phyloP scores from a whole-genome alignment of 768 basidiomycete genomes.

The Mycena latifolia region DNA sequence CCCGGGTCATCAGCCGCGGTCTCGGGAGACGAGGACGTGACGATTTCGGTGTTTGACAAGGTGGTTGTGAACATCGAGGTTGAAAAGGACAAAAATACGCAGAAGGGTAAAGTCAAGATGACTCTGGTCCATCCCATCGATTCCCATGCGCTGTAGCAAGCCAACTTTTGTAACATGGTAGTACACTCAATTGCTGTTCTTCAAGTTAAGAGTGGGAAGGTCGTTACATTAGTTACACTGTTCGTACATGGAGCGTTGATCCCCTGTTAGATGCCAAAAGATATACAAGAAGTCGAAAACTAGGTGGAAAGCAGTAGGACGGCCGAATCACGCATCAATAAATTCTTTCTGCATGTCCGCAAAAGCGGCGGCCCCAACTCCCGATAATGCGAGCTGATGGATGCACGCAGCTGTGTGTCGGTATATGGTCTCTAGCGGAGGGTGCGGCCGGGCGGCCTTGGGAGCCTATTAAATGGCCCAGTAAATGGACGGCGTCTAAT shows the following conservation, averaged over 20 bases:
- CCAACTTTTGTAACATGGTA: neutral
- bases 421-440: conserved; percentile 82
- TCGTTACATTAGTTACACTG: conserved; percentile 31
- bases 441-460: conserved; percentile 79
- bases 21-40: conserved; percentile 54
- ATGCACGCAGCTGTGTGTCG: conserved; percentile 80
- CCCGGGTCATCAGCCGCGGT: conserved; percentile 52
- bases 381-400: conserved; percentile 77
- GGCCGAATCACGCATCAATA: conserved; percentile 56
- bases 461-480: conserved; percentile 64
- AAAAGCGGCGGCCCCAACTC: conserved; percentile 83
- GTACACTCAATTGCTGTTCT: too few species aligned
- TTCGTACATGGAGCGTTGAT: conserved; percentile 24
- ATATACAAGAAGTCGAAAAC: conserved; percentile 20
- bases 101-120: conserved; percentile 92
- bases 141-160: conserved; percentile 55
- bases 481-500: conserved; percentile 3
- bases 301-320: neutral
- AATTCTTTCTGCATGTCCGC: conserved; percentile 85
- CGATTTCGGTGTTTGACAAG: conserved; percentile 93
- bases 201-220: conserved; percentile 7
- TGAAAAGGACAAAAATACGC: conserved; percentile 95
- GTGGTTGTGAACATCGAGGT: conserved; percentile 91
- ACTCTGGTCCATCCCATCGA: conserved; percentile 77
- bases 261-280: conserved; percentile 19